Evolutionary conservation across 345 rosid genomes (phyloP), one percentile per base, ranked within the genome.

Genomic region (Gynandropsis gynandra): DNA sequence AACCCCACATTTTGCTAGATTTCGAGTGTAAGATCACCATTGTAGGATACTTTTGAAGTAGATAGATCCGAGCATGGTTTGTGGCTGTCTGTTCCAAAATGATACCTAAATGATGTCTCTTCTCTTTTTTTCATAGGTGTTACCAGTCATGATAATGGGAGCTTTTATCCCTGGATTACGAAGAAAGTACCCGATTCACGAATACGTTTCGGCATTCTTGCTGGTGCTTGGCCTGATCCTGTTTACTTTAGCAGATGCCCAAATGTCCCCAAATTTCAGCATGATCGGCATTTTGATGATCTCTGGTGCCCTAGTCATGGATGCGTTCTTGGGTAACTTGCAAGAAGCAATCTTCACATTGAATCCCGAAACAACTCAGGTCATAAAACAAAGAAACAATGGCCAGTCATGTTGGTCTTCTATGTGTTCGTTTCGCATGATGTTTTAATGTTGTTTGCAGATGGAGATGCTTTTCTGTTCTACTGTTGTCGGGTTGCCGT

Each of bases 141-240:
- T 92, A 53, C 98, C 98, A 1, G 98, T 92, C 16, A 92, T 92
- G 98, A 52, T 92, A 46, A 92, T 87, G 95, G 98, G 95, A 16
- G 93, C 98, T 3, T 92, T 92, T 56, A 81, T 92, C 50, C 96
- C 98, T 0, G 98, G 98, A 5, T 54, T 92, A 42, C 75, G 95
- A 62, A 76, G 96, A 61, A 92, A 85, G 61, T 87, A 92, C 44
- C 87, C 98, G 0, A 38, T 64, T 60, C 84, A 81, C 13, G 98
- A 92, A 59, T 92, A 92, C 46, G 13, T 87, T 17, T 85, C 95
- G 18, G 98, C 96, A 0, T 19, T 82, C 62, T 78, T 92, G 62
- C 74, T 92, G 8, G 88, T 92, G 39, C 77, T 74, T 55, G 98
- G 96, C 44, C 63, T 92, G 70, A 92, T 92, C 20, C 69, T 87